Evolutionary conservation across 106 monocot genomes (phyloP), one percentile per base, ranked within the genome.

Genomic region (Chionographis japonica): DNA sequence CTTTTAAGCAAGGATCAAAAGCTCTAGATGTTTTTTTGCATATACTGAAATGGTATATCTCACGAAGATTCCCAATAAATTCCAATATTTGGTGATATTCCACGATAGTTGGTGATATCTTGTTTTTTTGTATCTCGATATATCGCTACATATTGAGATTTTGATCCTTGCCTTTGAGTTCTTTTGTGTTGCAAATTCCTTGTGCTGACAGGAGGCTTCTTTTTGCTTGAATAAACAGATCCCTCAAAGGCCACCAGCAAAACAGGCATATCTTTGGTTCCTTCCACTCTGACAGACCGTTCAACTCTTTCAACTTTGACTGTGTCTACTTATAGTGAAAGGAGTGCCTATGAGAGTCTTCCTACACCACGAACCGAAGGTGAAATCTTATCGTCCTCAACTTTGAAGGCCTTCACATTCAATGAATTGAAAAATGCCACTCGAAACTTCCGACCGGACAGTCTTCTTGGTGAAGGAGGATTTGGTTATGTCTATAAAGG

Each of bases 401-500:
- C 60, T 19, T 72, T 78, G 60, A 78, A 72, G 72, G 51, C 58
- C 50, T 78, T 72, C 64, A 66, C 78, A 4, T 78, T 78, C 60
- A 72, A 72, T 60, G 78, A 78, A 50, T 66, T 78, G 59, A 78
- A 66, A 69, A 72, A 16, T 66, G 78, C 78, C 3, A 78, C 78
- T 4, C 71, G 71, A 71, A 78, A 72, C 27, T 78, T 78, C 37
- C 71, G 78, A 0, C 70, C 78, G 9, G 78, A 78, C 38, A 78
- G 71, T 66, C 66, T 78, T 40, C 50, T 78, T 35, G 78, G 78
- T 0, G 78, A 78, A 67, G 78, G 78, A 66, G 78, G 78, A 60
- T 78, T 78, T 58, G 78, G 78, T 19, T 56, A 39, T 72, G 78
- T 78, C 50, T 78, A 51, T 20, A 78, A 78, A 61, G 78, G 72